phyloP scores from a whole-genome alignment of 2,329 filamentous ascomycete genomes.

The Diaporthe citrichinensis region DNA sequence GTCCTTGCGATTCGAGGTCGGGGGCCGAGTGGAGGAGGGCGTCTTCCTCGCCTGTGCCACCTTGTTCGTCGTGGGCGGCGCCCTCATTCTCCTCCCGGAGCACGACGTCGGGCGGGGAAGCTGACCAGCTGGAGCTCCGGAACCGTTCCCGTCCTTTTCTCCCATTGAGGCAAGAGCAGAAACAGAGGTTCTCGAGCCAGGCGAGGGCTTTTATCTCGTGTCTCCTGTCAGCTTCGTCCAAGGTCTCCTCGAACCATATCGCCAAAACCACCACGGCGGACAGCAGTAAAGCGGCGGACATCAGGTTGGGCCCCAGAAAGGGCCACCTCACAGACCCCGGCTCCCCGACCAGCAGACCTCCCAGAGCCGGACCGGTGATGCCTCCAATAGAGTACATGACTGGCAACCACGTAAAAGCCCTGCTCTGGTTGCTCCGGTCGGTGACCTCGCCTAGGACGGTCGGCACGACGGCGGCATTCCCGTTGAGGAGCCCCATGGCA shows the following conservation, averaged over 20 bases:
- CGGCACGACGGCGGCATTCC: conserved; percentile 93
- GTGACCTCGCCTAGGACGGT: conserved; percentile 96
- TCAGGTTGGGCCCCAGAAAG: conserved; percentile 87
- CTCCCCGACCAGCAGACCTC: conserved; percentile 82
- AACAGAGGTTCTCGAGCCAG: conserved; percentile 48
- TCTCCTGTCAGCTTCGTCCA: conserved; percentile 63
- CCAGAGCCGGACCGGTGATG: conserved; percentile 93
- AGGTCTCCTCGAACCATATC: conserved; percentile 89
- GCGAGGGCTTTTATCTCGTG: conserved; percentile 43
- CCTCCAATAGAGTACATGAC: conserved; percentile 96
- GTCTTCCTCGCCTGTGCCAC: conserved; percentile 30
- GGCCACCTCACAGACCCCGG: conserved; percentile 76
- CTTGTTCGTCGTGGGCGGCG: conserved; percentile 42
- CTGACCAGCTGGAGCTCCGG: conserved; percentile 48
- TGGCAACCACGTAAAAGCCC: conserved; percentile 93
- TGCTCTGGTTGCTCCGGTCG: conserved; percentile 93
- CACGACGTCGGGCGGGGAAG: conserved; percentile 8
- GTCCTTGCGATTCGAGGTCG: conserved; percentile 44
- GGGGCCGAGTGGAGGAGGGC: conserved; percentile 32
- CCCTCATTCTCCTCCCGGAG: conserved; percentile 41
- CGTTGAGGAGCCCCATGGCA: conserved; percentile 93
- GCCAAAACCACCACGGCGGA: conserved; percentile 80
- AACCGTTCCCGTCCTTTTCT: conserved; percentile 44
- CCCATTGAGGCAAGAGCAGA: conserved; percentile 42
- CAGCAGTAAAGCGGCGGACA: conserved; percentile 80